Base-by-base conservation (phyloP, 805 yeast species). In the Candida quercuum region DNA sequence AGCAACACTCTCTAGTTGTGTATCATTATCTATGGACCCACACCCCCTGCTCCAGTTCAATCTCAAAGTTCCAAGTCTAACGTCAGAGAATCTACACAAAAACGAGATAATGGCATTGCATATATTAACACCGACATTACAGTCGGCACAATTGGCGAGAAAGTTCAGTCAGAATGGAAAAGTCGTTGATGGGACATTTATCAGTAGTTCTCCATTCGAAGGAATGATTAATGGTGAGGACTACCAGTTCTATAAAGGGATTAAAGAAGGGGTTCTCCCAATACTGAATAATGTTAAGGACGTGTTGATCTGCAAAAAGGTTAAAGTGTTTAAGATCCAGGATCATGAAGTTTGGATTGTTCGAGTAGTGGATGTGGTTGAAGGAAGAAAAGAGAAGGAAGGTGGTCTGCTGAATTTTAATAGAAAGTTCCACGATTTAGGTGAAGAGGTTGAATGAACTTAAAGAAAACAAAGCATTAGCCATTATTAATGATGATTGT, bases 341-440 rank as follows among this genome's bases (percentile, higher is more conserved):
- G 87, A 84, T 52, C 98, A 91, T 61, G 96, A 89, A 55, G 77
- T 91, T 4, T 86, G 96, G 93, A 76, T 88, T 5, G 96, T 86
- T 3, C 71, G 75, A 42, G 94, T 91, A 5, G 61, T 67, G 26
- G 82, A 82, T 28, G 73, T 83, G 3, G 45, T 72, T 11, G 52
- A 49, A 37, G 22, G 64, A 27, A 45, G 43, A n/a, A 62, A 60
- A 2, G 65, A 56, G 1, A 60, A 64, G 27, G 62, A 74, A 3
- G 89, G 89, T 13, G 91, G 91, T 0, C 56, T 84, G 31, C 51
- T 84, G 13, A 81, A 81, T 48, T 81, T 72, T 56, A 71, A 81
- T 49, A 67, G 86, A 46, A 61, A 63, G 15, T 84, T 83, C 52
- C 83, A 81, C 55, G 54, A 52, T 13, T 57, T 79, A 5, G 73